These are phyloP conservation scores for Cyanophora paradoxa DNA, from an alignment of 78 protist species.

Conservation along the genomic window DNA sequence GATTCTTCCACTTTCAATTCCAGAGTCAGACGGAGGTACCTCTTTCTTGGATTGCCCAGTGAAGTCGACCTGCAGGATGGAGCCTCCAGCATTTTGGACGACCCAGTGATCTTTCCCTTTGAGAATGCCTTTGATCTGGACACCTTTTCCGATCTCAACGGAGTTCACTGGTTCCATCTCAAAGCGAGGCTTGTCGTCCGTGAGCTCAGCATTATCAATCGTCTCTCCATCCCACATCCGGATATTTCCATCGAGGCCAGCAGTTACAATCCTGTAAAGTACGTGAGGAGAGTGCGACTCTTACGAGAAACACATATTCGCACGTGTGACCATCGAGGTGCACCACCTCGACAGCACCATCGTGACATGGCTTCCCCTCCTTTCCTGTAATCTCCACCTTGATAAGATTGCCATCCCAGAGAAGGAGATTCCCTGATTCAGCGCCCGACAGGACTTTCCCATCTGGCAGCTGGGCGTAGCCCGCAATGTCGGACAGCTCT, in stretches of 20 bases:
- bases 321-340: constrained; percentile 8
- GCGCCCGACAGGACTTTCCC: constrained; percentile 55
- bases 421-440: constrained; percentile 65
- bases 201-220: constrained; percentile 47
- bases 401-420: constrained; percentile 78
- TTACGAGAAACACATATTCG: background rate
- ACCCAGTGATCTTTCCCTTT: constrained; percentile 5
- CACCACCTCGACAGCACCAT: constrained; percentile 48
- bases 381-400: constrained; percentile 27
- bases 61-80: constrained; percentile 9
- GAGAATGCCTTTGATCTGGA: constrained; percentile 32
- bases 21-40: too few species aligned
- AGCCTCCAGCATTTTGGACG: constrained; percentile 33
- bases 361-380: constrained; percentile 33
- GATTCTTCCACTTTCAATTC: background rate
- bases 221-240: constrained; percentile 38
- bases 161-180: background rate
- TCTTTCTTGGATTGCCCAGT: too few species aligned
- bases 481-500: constrained; percentile 68
- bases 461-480: constrained; percentile 56
- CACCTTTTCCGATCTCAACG: background rate
- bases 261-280: constrained; percentile 42
- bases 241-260: constrained; percentile 71
- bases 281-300: too few species aligned
- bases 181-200: constrained; percentile 9